These are phyloP conservation scores for Corymbia citriodora DNA, from an alignment of 441 rosid species.

Conservation along the genomic window DNA sequence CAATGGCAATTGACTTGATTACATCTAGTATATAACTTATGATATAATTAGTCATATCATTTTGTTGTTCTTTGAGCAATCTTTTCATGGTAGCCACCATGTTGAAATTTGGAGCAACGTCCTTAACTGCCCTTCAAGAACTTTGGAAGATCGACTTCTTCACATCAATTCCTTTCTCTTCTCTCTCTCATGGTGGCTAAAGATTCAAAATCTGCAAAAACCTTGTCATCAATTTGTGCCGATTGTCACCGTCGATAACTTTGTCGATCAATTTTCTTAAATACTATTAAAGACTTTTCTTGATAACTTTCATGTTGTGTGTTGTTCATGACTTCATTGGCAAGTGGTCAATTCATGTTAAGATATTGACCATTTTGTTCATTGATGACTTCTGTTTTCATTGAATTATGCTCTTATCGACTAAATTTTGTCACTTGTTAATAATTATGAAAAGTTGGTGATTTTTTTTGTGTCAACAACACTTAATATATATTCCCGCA, in stretches of 20 bases:
- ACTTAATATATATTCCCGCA: background rate
- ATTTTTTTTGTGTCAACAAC: background rate
- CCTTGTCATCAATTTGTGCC: background rate
- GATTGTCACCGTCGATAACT: background rate
- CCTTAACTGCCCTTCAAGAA: background rate
- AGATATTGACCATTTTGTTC: background rate
- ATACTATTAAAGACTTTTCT: background rate
- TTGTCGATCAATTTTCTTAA: background rate
- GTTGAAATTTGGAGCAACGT: background rate
- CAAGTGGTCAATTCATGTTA: background rate
- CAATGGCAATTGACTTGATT: background rate
- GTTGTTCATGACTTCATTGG: background rate
- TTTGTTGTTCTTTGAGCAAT: background rate
- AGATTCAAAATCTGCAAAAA: background rate
- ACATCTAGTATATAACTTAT: background rate
- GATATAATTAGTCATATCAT: background rate
- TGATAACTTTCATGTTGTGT: background rate
- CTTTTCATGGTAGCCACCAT: background rate
- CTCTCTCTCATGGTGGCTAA: background rate
- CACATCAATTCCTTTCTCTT: background rate
- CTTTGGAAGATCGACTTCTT: background rate
- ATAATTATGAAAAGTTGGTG: background rate
- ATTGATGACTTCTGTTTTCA: background rate
- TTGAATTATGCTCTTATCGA: background rate
- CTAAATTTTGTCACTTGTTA: background rate